Conservation (phyloP, 257 asterid species). For the Leonotis leonurus region DNA sequence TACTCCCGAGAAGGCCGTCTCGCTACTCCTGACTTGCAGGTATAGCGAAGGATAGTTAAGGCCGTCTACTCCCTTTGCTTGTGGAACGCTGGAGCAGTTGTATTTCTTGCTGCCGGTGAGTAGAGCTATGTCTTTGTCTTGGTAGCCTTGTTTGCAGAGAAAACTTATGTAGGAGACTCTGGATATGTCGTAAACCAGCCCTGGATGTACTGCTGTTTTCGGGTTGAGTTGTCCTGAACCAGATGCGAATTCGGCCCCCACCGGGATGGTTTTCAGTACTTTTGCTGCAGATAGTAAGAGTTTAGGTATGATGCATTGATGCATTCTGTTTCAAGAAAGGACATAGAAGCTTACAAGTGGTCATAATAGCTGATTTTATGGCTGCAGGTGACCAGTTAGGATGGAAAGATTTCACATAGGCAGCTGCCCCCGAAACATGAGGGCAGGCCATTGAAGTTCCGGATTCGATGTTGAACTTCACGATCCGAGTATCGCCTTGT, state of each 20-base stretch:
- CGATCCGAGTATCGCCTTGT: slow-evolving; percentile 26
- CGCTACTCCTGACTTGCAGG: slow-evolving; percentile 22
- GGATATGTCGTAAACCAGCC: slow-evolving; percentile 50
- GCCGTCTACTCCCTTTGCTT: slow-evolving; percentile 47
- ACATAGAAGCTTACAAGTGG: slow-evolving; percentile 41
- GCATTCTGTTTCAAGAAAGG: neutral
- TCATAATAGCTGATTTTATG: slow-evolving; percentile 80
- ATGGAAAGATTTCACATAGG: slow-evolving; percentile 64
- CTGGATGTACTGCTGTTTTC: slow-evolving; percentile 51
- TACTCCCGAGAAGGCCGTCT: slow-evolving; percentile 34
- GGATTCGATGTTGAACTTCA: slow-evolving; percentile 39
- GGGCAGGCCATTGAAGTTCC: slow-evolving; percentile 97
- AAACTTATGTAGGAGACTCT: slow-evolving; percentile 35
- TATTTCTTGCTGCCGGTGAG: slow-evolving; percentile 34
- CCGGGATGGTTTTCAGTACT: slow-evolving; percentile 30
- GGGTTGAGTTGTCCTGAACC: slow-evolving; percentile 69
- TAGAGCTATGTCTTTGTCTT: slow-evolving; percentile 20
- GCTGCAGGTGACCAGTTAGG: slow-evolving; percentile 81
- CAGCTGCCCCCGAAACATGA: slow-evolving; percentile 71
- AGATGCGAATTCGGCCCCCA: slow-evolving; percentile 39
- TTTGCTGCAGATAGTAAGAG: slow-evolving; percentile 32
- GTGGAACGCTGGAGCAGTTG: slow-evolving; percentile 37
- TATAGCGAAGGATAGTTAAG: slow-evolving; percentile 69
- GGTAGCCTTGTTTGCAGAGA: slow-evolving; percentile 60
- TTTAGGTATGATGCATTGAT: neutral